Base-by-base conservation (phyloP, 2,329 filamentous ascomycete species). In the Ceratocystis variospora region DNA sequence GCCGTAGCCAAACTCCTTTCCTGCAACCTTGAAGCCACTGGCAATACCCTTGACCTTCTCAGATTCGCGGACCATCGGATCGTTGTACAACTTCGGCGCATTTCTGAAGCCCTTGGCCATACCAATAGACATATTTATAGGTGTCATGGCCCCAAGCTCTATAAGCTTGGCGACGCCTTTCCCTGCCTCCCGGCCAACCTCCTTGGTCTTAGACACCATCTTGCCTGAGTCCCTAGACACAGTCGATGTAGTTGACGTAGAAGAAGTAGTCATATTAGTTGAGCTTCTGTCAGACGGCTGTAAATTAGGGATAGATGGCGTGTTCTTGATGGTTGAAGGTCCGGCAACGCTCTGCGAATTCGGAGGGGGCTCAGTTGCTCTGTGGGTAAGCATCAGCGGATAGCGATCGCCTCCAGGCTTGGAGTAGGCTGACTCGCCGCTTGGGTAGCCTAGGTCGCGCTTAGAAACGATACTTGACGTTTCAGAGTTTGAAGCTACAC, bases 91-190 rank as follows among this genome's bases (percentile, higher is more conserved):
- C 70, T 84, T 87, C 0, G 92, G 91, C 5, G 89, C 87, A 71
- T 96, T 96, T 72, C 93, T 87, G 73, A 96, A 95, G 0, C 92
- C 92, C 74, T 88, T 88, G 0, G 91, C 88, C 46, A 96, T 76
- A 0, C 88, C 88, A 53, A 96, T 76, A 50, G 89, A 89, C 69
- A 96, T 87, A 73, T 96, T 90, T 80, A 94, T 87, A 0, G 91
- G 92, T 1, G 87, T 87, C 71, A 88, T 89, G 68, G 93, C 79
- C 4, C 88, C 84, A n/a, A 88, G 86, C 10, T 82, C 81, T 4
- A 92, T 83, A 61, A 94, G 87, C n/a, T 85, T 83, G 25, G 83
- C 81, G 45, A 91, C 81, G 1, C 87, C 85, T 70, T 84, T 87
- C 0, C 84, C 82, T 6, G 88, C 66, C 61, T 67, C 66, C 7